Conservation (phyloP, 768 basidiomycete species). For the Mycena metata region DNA sequence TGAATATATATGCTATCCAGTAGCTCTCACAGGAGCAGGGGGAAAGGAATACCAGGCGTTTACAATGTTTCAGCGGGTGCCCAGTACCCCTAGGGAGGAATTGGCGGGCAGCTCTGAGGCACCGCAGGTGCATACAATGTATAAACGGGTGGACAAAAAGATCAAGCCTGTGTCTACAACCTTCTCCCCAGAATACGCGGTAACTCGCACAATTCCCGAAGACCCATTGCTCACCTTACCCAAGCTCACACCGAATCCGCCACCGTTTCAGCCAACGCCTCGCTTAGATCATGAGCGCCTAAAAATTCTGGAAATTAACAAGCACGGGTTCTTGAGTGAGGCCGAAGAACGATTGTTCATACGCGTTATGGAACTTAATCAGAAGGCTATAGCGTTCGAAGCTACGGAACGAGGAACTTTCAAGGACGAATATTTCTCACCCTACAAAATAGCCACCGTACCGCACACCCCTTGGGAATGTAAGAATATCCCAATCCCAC, state of each 20-base stretch:
- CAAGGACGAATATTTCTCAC: conserved; percentile 14
- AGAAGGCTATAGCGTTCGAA: conserved; percentile 1
- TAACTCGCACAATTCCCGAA: conserved; percentile 37
- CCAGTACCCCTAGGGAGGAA: no score
- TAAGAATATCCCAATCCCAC: conserved; percentile 41
- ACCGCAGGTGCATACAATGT: no score
- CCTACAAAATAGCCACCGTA: conserved; percentile 33
- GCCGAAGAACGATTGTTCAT: conserved; percentile 39
- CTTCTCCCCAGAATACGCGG: conserved; percentile 39
- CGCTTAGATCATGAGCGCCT: conserved; percentile 38
- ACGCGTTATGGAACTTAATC: background rate
- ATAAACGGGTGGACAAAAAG: conserved; percentile 34
- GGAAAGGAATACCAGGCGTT: no score
- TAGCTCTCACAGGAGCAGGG: background rate
- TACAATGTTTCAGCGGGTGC: no score
- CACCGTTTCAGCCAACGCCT: conserved; percentile 35
- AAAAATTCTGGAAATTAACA: conserved; percentile 38
- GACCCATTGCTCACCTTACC: conserved; percentile 41
- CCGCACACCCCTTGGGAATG: conserved; percentile 39
- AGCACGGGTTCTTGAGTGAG: conserved; percentile 38
- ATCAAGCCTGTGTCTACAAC: conserved; percentile 40
- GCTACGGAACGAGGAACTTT: conserved; percentile 42
- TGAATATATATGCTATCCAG: background rate
- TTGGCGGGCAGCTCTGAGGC: no score
- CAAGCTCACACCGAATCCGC: conserved; percentile 34